These are phyloP conservation scores for Mycosphaerelloides madeirae DNA, from an alignment of 2,329 filamentous ascomycete species.

Conservation along the genomic window DNA sequence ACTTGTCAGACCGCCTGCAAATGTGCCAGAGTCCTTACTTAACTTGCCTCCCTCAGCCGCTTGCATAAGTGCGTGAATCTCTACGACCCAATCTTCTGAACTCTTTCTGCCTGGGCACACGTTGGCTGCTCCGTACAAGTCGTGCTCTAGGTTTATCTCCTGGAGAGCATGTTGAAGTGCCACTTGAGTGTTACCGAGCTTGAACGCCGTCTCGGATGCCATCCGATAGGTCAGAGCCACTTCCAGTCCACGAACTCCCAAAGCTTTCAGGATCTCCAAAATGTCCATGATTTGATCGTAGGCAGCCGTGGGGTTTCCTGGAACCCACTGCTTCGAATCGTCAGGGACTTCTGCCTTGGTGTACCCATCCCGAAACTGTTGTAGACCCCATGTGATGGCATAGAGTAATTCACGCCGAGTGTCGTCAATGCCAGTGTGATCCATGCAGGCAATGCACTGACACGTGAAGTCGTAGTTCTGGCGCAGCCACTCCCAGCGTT, in stretches of 20 bases:
- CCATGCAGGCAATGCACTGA: conserved; percentile 24
- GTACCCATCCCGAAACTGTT: conserved; percentile 9
- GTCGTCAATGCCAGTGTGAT: conserved; percentile 17
- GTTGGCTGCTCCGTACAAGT: conserved; percentile 8
- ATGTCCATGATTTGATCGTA: conserved; percentile 37
- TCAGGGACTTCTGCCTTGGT: neutral
- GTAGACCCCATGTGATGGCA: conserved; percentile 14
- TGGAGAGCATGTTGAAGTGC: conserved; percentile 17
- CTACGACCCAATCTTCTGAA: too few species aligned
- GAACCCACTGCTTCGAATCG: conserved; percentile 11
- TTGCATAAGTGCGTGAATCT: too few species aligned
- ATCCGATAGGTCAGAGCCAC: conserved; percentile 23
- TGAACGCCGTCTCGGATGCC: conserved; percentile 14
- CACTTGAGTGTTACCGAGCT: conserved; percentile 8
- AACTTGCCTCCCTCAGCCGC: too few species aligned
- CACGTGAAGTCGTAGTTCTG: conserved; percentile 28
- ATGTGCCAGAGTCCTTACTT: too few species aligned
- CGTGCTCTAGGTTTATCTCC: conserved; percentile 27
- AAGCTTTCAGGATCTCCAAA: conserved; percentile 87
- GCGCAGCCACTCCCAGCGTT: conserved; percentile 19
- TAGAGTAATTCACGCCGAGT: conserved; percentile 11
- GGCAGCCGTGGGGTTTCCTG: conserved; percentile 6
- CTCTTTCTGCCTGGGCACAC: too few species aligned
- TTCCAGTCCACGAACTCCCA: conserved; percentile 57
- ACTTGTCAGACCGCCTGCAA: too few species aligned